These are phyloP conservation scores for Lyophyllum atratum DNA, from an alignment of 768 basidiomycete genomes.

Conservation along the genomic window DNA sequence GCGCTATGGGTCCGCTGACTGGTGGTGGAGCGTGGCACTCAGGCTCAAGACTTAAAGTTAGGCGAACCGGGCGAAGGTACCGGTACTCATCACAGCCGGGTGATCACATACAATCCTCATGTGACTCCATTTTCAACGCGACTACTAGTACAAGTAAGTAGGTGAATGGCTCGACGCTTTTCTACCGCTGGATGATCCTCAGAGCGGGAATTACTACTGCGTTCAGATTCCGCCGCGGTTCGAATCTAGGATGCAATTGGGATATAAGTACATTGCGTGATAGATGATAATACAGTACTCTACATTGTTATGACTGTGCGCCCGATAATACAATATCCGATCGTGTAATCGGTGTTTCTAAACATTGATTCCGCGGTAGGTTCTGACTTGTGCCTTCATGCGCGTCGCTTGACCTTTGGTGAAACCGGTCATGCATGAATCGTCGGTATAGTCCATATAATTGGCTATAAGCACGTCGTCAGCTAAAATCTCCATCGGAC, in stretches of 20 bases:
- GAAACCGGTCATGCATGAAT: constrained; percentile 46
- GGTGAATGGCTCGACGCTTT: too few species aligned
- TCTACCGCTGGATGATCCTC: too few species aligned
- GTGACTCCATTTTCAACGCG: neutral
- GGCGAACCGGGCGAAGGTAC: too few species aligned
- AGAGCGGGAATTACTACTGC: too few species aligned
- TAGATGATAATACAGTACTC: neutral
- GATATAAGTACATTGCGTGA: neutral
- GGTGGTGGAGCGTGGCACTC: too few species aligned
- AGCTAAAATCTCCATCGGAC: neutral
- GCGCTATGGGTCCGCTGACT: too few species aligned
- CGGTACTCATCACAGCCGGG: neutral
- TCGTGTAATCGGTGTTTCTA: neutral
- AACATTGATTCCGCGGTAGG: constrained; percentile 34
- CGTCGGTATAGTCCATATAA: constrained; percentile 52
- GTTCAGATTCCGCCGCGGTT: neutral
- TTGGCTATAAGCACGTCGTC: constrained; percentile 25
- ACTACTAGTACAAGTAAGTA: neutral
- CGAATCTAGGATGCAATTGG: neutral
- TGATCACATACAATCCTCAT: neutral
- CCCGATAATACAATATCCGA: neutral
- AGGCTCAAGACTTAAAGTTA: too few species aligned
- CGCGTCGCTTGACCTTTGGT: constrained; percentile 44
- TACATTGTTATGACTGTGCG: neutral
- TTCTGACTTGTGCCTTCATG: constrained; percentile 33